Percentiles rank a stretch among this genome's conserved stretches.
These are phyloP conservation scores for Pseudophaeomoniella oleicola DNA, from an alignment of 2,329 filamentous ascomycete species.

Conservation along the genomic window DNA sequence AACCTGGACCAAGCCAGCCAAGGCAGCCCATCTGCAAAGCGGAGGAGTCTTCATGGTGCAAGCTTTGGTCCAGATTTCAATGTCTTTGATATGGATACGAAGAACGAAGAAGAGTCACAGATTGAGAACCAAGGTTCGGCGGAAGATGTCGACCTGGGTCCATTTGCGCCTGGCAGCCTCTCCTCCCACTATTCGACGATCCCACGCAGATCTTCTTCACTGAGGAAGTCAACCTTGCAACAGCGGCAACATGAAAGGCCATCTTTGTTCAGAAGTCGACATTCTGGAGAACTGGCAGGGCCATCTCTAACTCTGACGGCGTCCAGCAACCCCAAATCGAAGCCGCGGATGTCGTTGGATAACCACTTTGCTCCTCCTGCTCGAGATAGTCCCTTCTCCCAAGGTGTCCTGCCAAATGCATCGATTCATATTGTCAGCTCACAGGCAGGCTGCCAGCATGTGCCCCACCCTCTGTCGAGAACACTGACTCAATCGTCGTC, in stretches of 20 bases:
- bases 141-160: constrained; percentile 15
- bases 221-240: constrained; percentile 76
- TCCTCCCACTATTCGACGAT: constrained; percentile 37
- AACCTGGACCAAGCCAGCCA: constrained; percentile 64
- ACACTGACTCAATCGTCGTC: constrained; percentile 80
- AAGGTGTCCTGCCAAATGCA: constrained; percentile 37
- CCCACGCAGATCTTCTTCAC: constrained; percentile 57
- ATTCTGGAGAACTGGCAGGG: neutral
- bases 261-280: neutral
- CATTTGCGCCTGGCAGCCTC: constrained; percentile 17
- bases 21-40: constrained; percentile 79
- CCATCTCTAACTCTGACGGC: too few relatives aligned
- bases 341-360: constrained; percentile 57
- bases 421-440: constrained; percentile 34
- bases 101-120: constrained; percentile 15
- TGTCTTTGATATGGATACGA: constrained; percentile 49
- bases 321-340: constrained; percentile 23
- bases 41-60: constrained; percentile 73
- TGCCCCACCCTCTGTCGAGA: constrained; percentile 67
- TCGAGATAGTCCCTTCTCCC: constrained; percentile 52
- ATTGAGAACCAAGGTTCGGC: constrained; percentile 7
- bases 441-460: constrained; percentile 24
- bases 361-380: constrained; percentile 54
- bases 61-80: constrained; percentile 50
- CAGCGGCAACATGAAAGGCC: constrained; percentile 58